These are phyloP conservation scores for Diaporthe sp. DNA, from an alignment of 2,329 filamentous ascomycete genomes.

Conservation along the genomic window DNA sequence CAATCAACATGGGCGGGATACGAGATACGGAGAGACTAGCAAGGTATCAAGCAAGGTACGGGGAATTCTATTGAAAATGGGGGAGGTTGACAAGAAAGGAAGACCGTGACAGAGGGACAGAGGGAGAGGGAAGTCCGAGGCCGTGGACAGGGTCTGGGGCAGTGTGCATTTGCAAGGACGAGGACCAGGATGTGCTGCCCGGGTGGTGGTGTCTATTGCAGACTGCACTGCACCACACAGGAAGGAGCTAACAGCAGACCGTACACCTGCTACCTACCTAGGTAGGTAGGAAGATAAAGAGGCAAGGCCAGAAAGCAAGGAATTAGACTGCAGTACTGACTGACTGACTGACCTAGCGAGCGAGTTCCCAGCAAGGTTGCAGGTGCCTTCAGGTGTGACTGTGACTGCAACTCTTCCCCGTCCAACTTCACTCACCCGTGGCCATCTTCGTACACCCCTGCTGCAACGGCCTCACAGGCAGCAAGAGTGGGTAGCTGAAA, in stretches of 20 bases:
- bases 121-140: slow-evolving; percentile 23
- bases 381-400: slow-evolving; percentile 6
- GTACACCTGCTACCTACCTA: no score
- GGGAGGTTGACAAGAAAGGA: slow-evolving; percentile 26
- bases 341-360: not conserved
- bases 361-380: slow-evolving; percentile 6
- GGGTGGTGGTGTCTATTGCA: slow-evolving; percentile 12
- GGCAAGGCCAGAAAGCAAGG: not conserved
- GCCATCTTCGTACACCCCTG: not conserved
- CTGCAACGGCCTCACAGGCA: not conserved
- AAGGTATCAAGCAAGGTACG: slow-evolving; percentile 26
- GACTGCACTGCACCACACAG: not conserved
- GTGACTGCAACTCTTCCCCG: slow-evolving; percentile 2
- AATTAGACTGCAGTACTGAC: not conserved
- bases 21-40: slow-evolving; percentile 29
- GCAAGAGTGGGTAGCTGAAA: slow-evolving; percentile 1
- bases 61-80: slow-evolving; percentile 12
- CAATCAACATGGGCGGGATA: slow-evolving; percentile 20
- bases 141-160: slow-evolving; percentile 16
- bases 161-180: not conserved
- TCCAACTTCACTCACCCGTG: not conserved
- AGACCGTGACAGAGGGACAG: not conserved
- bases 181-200: slow-evolving; percentile 20
- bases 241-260: not conserved
- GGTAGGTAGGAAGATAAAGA: not conserved